A percentile compares a stretch with the other conserved stretches of the same genome.
Conservation (phyloP, 257 asterid species). For the Sherardia arvensis region DNA sequence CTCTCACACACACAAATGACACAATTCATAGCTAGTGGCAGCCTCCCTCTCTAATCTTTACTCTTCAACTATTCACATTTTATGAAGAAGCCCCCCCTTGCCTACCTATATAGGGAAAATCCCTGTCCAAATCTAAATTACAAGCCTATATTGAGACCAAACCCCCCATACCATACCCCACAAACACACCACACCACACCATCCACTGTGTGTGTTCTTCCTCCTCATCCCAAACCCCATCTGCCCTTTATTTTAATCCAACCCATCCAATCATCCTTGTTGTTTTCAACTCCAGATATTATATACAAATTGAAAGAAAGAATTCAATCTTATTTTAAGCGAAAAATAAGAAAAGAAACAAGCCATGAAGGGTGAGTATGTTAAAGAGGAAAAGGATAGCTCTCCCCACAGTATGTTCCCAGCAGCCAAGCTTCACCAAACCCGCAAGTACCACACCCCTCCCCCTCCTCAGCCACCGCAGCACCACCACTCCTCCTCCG, state of each 20-base stretch:
- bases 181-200: background rate
- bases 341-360: too few species aligned
- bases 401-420: conserved; percentile 29
- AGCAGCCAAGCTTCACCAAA: conserved; percentile 36
- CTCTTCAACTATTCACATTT: background rate
- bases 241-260: conserved; percentile 4
- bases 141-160: background rate
- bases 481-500: background rate
- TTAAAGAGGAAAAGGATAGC: conserved; percentile 26
- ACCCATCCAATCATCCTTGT: conserved; percentile 11
- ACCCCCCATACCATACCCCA: background rate
- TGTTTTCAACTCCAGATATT: background rate
- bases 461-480: conserved; percentile 5
- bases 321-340: background rate
- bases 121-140: conserved; percentile 9
- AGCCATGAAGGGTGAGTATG: conserved; percentile 41
- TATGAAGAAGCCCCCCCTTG: conserved; percentile 1
- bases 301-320: background rate
- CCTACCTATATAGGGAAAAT: conserved; percentile 11
- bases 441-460: conserved; percentile 18
- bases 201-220: background rate
- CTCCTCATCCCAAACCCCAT: background rate
- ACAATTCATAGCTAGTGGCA: conserved; percentile 16
- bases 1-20: background rate
- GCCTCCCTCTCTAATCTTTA: too few species aligned